phyloP scores from a whole-genome alignment of 1,284 basidiomycete species.

The Stygiomarasmius scandens region DNA sequence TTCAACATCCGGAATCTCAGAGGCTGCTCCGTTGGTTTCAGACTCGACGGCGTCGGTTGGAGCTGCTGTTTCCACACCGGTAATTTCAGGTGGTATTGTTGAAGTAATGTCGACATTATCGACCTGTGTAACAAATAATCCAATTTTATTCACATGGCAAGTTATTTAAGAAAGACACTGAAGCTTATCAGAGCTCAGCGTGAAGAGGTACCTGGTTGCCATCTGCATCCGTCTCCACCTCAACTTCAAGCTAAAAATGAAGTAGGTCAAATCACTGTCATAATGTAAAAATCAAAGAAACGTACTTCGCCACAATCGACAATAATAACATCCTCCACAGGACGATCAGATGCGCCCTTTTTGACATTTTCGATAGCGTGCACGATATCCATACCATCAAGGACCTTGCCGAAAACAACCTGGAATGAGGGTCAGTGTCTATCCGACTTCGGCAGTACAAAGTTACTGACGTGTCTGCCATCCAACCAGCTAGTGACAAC shows the following conservation, averaged over 20 bases:
- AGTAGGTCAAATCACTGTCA: constrained; percentile 11
- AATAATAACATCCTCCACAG: constrained; percentile 75
- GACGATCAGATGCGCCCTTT: constrained; percentile 72
- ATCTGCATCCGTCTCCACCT: constrained; percentile 59
- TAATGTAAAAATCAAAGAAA: constrained; percentile 7
- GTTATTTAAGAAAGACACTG: constrained; percentile 53
- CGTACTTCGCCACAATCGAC: constrained; percentile 82
- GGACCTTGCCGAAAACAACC: constrained; percentile 91
- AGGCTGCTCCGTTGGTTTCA: not conserved
- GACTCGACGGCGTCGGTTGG: constrained; percentile 8
- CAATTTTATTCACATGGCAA: constrained; percentile 32
- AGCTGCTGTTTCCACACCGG: constrained; percentile 16
- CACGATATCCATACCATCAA: constrained; percentile 90
- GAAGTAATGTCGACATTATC: constrained; percentile 6
- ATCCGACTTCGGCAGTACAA: constrained; percentile 3
- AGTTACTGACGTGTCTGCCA: constrained; percentile 65
- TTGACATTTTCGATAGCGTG: constrained; percentile 70
- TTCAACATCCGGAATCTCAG: constrained; percentile 27
- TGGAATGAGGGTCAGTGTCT: constrained; percentile 29
- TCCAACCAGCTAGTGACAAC: constrained; percentile 79
- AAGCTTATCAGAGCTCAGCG: constrained; percentile 82
- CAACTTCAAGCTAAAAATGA: constrained; percentile 59
- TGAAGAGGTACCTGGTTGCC: constrained; percentile 90
- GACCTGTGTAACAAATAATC: constrained; percentile 37
- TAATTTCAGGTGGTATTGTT: constrained; percentile 4